phyloP scores from a whole-genome alignment of 1,284 basidiomycete genomes.

The Apiotrichum veenhuisii region DNA sequence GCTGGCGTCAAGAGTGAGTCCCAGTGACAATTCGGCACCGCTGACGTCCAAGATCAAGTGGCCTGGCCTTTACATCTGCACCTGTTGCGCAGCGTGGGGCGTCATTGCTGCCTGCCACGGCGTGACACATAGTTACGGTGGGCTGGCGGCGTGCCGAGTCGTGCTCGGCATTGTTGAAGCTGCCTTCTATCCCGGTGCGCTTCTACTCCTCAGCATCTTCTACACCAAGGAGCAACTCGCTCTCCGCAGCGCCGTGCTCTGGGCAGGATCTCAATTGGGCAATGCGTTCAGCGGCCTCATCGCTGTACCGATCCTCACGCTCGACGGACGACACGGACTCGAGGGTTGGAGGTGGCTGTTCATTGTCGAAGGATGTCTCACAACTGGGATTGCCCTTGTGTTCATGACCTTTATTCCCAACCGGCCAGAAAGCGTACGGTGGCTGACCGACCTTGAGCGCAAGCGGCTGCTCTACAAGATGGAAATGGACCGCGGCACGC shows the following conservation, averaged over 20 bases:
- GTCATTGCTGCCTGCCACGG: constrained; percentile 35
- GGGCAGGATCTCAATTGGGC: constrained; percentile 42
- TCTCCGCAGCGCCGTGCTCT: constrained; percentile 36
- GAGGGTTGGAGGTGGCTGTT: constrained; percentile 37
- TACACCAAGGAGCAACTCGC: constrained; percentile 38
- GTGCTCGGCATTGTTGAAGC: constrained; percentile 34
- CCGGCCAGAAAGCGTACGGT: constrained; percentile 29
- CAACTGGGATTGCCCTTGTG: constrained; percentile 33
- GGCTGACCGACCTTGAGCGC: constrained; percentile 33
- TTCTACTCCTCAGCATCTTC: constrained; percentile 36
- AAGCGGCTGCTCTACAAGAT: constrained; percentile 37
- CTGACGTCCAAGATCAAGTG: not conserved
- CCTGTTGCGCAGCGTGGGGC: constrained; percentile 35
- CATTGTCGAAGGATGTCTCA: constrained; percentile 21
- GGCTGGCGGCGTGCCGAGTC: constrained; percentile 28
- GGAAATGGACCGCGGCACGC: constrained; percentile 35
- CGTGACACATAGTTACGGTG: constrained; percentile 27
- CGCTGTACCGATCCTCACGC: constrained; percentile 33
- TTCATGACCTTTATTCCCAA: constrained; percentile 39
- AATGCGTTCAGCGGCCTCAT: constrained; percentile 48
- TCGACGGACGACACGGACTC: constrained; percentile 35
- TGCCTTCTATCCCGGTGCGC: constrained; percentile 26
- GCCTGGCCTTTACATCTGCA: constrained; percentile 10
- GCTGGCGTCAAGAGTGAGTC: constrained; percentile 12
- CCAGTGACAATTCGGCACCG: not conserved